A percentile compares a stretch with the other conserved stretches of the same genome.
Evolutionary conservation across 1,284 basidiomycete genomes (phyloP).

Genomic region (Paramarasmius palmivorus): DNA sequence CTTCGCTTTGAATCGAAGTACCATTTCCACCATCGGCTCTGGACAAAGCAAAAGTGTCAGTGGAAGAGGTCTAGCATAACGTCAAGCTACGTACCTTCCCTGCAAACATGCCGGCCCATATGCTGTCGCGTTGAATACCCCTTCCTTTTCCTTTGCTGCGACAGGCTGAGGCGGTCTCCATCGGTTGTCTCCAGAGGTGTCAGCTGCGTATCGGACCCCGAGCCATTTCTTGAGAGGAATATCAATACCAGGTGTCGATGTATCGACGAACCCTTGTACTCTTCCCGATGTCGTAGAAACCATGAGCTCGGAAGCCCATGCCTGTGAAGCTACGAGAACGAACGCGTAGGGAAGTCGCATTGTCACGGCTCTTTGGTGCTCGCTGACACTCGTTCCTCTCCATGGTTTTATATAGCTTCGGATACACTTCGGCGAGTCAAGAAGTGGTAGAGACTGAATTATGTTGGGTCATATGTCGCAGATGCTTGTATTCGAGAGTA

Average conservation of each 20-base stretch:
- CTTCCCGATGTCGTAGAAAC: too few relatives aligned
- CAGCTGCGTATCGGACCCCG: constrained; percentile 38
- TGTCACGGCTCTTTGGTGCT: too few relatives aligned
- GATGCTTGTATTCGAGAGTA: too few relatives aligned
- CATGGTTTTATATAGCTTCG: too few relatives aligned
- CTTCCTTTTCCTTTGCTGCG: constrained; percentile 9
- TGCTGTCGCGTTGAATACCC: constrained; percentile 33
- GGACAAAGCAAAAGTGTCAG: background rate
- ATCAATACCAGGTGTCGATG: constrained; percentile 24
- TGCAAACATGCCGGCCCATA: constrained; percentile 45
- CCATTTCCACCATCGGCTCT: constrained; percentile 40
- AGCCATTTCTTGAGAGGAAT: constrained; percentile 37
- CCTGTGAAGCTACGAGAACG: too few relatives aligned
- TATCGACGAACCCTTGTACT: too few relatives aligned
- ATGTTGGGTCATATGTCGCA: too few relatives aligned
- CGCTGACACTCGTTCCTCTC: too few relatives aligned
- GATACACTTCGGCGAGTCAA: too few relatives aligned
- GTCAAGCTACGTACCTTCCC: constrained; percentile 27
- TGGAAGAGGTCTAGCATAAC: background rate
- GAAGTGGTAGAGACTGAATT: too few relatives aligned
- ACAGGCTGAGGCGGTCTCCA: constrained; percentile 39
- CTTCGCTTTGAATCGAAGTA: constrained; percentile 42
- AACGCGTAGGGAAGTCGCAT: too few relatives aligned
- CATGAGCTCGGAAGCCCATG: too few relatives aligned
- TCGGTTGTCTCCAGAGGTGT: constrained; percentile 39